A percentile compares a stretch with the other conserved stretches of the same genome.
Conservation (phyloP, 768 basidiomycete species). For the Hygrophorus russula region DNA sequence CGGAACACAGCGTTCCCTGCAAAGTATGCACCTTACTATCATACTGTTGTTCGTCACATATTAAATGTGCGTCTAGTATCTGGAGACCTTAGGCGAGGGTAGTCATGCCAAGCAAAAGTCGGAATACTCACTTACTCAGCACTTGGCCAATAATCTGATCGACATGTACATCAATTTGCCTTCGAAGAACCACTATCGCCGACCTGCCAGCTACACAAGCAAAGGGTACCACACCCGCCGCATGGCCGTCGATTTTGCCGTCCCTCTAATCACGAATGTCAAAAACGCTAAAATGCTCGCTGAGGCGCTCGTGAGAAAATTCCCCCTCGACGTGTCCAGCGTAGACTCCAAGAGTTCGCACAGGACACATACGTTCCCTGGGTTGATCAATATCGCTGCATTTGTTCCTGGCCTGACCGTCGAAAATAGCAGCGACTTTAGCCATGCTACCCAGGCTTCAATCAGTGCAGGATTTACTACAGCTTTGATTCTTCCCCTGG, state of each 20-base stretch:
- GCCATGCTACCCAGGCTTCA: conserved; percentile 65
- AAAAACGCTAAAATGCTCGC: conserved; percentile 96
- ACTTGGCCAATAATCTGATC: conserved; percentile 92
- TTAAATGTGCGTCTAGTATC: conserved; percentile 40
- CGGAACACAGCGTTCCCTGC: conserved; percentile 93
- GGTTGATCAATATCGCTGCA: conserved; percentile 78
- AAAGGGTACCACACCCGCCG: conserved; percentile 95
- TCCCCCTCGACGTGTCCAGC: conserved; percentile 83
- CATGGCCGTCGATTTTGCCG: conserved; percentile 98
- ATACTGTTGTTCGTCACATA: not conserved
- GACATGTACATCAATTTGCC: conserved; percentile 99
- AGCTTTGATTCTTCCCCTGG: conserved; percentile 66
- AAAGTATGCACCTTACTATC: conserved; percentile 40
- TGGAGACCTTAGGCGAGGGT: conserved; percentile 76
- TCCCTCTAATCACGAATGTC: conserved; percentile 96
- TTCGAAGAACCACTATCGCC: conserved; percentile 93
- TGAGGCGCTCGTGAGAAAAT: conserved; percentile 82
- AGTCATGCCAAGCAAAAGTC: conserved; percentile 78
- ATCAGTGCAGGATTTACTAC: conserved; percentile 88
- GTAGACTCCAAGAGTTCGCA: conserved; percentile 95
- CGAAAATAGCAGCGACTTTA: conserved; percentile 46
- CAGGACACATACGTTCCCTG: conserved; percentile 82
- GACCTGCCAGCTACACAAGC: conserved; percentile 93
- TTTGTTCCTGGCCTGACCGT: conserved; percentile 69
- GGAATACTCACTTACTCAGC: conserved; percentile 95